phyloP scores from a whole-genome alignment of 2,329 filamentous ascomycete species.

The Botryotinia convoluta region DNA sequence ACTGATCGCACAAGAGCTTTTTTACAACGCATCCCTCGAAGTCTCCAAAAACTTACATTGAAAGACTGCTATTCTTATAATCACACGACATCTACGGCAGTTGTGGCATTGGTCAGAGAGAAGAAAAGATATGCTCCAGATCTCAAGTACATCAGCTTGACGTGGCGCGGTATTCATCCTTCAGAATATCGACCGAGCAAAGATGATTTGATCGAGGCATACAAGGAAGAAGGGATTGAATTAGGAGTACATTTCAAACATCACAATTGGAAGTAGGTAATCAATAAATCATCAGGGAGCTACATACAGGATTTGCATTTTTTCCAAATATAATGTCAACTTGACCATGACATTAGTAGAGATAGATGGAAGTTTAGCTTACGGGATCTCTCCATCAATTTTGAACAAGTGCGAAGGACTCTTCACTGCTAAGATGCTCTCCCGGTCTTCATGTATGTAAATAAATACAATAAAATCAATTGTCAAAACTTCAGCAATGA shows the following conservation, averaged over 20 bases:
- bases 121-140: slow-evolving; percentile 5
- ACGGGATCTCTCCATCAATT: neutral
- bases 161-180: neutral
- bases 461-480: neutral
- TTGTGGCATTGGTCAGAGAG: neutral
- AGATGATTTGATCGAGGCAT: neutral
- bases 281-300: too few species aligned
- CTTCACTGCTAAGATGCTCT: neutral
- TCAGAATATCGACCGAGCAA: neutral
- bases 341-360: neutral
- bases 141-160: neutral
- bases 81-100: neutral
- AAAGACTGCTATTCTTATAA: neutral
- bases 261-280: neutral
- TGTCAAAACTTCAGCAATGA: too few species aligned
- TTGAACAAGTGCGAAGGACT: neutral
- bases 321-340: too few species aligned
- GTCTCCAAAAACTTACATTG: neutral
- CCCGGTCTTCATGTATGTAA: neutral
- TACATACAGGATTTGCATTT: neutral
- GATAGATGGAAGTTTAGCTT: neutral
- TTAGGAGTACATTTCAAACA: neutral
- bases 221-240: neutral
- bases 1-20: neutral
- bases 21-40: slow-evolving; percentile 1